A percentile compares a stretch with the other conserved stretches of the same genome.
These are phyloP conservation scores for Penicillium psychrosexuale DNA, from an alignment of 2,329 filamentous ascomycete species.

Conservation along the genomic window DNA sequence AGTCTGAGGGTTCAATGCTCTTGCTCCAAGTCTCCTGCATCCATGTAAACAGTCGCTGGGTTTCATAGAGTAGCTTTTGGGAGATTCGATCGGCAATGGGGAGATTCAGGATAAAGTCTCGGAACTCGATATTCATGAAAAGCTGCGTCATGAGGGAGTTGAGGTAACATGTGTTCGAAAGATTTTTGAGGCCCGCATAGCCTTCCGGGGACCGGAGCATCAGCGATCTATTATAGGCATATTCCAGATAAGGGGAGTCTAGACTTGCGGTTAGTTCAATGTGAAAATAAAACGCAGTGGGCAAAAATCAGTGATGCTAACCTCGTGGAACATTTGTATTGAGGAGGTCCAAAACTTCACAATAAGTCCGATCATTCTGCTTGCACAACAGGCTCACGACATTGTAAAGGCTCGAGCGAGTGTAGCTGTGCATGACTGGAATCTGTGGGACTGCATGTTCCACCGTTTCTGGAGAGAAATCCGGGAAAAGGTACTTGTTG, in stretches of 20 bases:
- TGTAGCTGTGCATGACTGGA: constrained; percentile 54
- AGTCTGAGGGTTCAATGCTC: constrained; percentile 67
- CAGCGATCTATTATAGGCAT: constrained; percentile 62
- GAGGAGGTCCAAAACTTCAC: constrained; percentile 52
- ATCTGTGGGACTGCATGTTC: constrained; percentile 35
- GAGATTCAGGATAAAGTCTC: constrained; percentile 74
- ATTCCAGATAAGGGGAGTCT: constrained; percentile 49
- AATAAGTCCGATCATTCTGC: constrained; percentile 47
- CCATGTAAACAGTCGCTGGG: constrained; percentile 75
- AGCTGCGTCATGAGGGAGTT: constrained; percentile 93
- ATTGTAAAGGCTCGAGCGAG: constrained; percentile 59
- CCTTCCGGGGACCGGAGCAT: constrained; percentile 73
- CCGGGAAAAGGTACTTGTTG: constrained; percentile 64
- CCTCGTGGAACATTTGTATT: constrained; percentile 52
- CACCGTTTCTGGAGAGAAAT: constrained; percentile 38
- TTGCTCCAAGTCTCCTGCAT: constrained; percentile 81
- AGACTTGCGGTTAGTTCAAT: not conserved
- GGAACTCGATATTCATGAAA: constrained; percentile 90
- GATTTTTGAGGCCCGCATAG: constrained; percentile 84
- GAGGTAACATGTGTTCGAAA: constrained; percentile 95
- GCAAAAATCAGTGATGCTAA: constrained; percentile 16
- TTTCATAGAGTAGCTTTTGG: constrained; percentile 70
- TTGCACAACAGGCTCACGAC: constrained; percentile 58
- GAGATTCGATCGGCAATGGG: constrained; percentile 53
- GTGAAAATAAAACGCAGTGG: not conserved